Evolutionary conservation across 139 green algal species (phyloP), one percentile per base, ranked within the genome.

Genomic region (Ettlia oleoabundans): DNA sequence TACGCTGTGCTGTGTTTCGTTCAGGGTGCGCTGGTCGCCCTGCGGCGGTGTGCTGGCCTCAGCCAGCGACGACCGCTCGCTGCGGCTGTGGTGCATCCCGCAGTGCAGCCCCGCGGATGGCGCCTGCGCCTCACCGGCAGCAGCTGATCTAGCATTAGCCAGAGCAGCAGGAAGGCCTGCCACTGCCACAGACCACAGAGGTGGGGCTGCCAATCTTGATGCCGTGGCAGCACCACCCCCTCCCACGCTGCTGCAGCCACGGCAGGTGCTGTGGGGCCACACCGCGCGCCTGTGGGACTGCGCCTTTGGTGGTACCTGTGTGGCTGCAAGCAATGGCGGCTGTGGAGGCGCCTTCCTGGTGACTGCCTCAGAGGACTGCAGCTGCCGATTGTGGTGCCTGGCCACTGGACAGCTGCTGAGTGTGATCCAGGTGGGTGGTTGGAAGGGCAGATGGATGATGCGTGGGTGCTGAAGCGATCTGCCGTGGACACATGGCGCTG

Each of bases 21-120:
- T 67, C 84, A 88, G 77, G n/a, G 85, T 92, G 40, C 41, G 41
- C 21, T 92, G 89, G 89, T 69, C 65, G 0, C 38, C 74, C 10
- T 61, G 81, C 40, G 89, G 85, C 10, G 24, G 18, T 28, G 62
- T 65, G 26, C 78, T 92, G 47, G 88, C 80, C 32, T 89, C 87
- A 22, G 87, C 41, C 41, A 87, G 81, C 38, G 89, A 92, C 62
- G 89, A 92, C 74, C 73, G 89, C 26, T 85, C 82, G 4, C 69
- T 92, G 5, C 79, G 84, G 22, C 22, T 92, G 22, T 92, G 89
- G 89, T n/a, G 32, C 68, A 51, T 85, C 66, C 58, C 51, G 2
- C 47, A 58, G 47, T 15, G 65, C 67, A 5, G 30, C 40, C n/a
- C n/a, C n/a, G n/a, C n/a, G n/a, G n/a, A n/a, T n/a, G 67, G 19